Evolutionary conservation across 2,329 filamentous ascomycete genomes (phyloP).

Genomic region (Alternaria ventricosa): DNA sequence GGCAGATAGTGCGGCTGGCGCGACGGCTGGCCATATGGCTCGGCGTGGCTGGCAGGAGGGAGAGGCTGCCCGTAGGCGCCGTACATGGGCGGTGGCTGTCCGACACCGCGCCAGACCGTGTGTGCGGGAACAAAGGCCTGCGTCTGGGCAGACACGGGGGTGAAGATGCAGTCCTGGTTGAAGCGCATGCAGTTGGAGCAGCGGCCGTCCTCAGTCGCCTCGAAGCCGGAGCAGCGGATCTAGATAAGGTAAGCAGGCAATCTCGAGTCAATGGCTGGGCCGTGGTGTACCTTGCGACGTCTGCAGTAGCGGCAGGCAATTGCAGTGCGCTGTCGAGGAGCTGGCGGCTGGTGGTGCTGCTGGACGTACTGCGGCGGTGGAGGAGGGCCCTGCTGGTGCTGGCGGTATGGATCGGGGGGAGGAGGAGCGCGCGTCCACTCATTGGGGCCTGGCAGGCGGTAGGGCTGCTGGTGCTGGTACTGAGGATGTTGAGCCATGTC

Average conservation of each 20-base stretch:
- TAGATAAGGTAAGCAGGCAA: constrained; percentile 46
- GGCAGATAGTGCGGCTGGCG: constrained; percentile 54
- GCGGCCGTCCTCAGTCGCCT: constrained; percentile 72
- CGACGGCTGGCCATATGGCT: constrained; percentile 46
- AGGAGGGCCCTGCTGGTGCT: constrained; percentile 49
- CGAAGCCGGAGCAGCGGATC: constrained; percentile 80
- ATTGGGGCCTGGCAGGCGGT: constrained; percentile 55
- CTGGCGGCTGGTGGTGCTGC: constrained; percentile 53
- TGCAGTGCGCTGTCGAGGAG: constrained; percentile 66
- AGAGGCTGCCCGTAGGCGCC: constrained; percentile 60
- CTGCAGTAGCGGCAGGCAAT: constrained; percentile 68
- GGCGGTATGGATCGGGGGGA: constrained; percentile 49
- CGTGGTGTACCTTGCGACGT: constrained; percentile 60
- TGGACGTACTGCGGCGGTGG: constrained; percentile 49
- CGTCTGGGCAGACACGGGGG: constrained; percentile 74
- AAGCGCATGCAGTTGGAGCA: constrained; percentile 77
- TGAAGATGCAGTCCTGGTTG: constrained; percentile 79
- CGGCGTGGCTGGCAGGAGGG: constrained; percentile 46
- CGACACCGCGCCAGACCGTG: constrained; percentile 62
- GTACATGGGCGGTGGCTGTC: constrained; percentile 58
- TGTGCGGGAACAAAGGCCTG: constrained; percentile 78
- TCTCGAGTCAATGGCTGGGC: not conserved
- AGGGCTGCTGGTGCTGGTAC: constrained; percentile 50
- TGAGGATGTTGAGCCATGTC: constrained; percentile 56
- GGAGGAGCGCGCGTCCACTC: constrained; percentile 53